Evolutionary conservation across 2,329 filamentous ascomycete species (phyloP), one percentile per base, ranked within the genome.

Genomic region (Aureobasidium sp.): DNA sequence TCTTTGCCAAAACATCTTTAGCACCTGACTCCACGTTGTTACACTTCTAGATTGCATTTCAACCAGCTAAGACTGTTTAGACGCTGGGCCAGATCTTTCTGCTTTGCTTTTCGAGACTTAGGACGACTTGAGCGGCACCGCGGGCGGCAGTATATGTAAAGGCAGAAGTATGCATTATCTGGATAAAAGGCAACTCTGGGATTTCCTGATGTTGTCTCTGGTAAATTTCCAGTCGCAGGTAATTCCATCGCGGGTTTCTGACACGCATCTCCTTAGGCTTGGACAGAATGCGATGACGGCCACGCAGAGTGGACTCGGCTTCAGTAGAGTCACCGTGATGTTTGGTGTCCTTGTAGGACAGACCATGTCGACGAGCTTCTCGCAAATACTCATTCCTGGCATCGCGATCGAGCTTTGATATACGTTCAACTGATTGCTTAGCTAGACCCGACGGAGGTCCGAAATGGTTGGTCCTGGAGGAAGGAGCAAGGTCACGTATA

Each of bases 261-360:
- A 89, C 82, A 6, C 88, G 78, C 62, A 84, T 78, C 37, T 80
- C 77, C 67, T 84, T 84, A 13, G 75, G 73, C 75, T 89, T 90
- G 7, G 84, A 89, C 67, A 90, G 72, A 2, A 81, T 84, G 5
- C 88, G 79, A 67, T 82, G 84, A 0, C 87, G 81, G 0, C 89
- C 89, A 15, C 89, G 81, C 41, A 92, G 77, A 0, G 89, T 91
- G 13, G 87, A 88, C 73, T 90, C 87, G 1, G 87, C 85, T 67
- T 88, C 85, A 0, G 70, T 73, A 65, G 86, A 87, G 1, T 77
- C 74, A 15, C 85, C 83, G 20, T 74, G 68, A 6, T 70, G 67
- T 41, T 81, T 81, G 68, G 90, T 90, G 63, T 87, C 79, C 60
- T 80, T 82, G 73, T 90, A 91, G 0, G 85, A 84, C 75, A 83